Evolutionary conservation across 2,329 filamentous ascomycete genomes (phyloP), one percentile per base, ranked within the genome.

Genomic region (Sporothrix curviconia): DNA sequence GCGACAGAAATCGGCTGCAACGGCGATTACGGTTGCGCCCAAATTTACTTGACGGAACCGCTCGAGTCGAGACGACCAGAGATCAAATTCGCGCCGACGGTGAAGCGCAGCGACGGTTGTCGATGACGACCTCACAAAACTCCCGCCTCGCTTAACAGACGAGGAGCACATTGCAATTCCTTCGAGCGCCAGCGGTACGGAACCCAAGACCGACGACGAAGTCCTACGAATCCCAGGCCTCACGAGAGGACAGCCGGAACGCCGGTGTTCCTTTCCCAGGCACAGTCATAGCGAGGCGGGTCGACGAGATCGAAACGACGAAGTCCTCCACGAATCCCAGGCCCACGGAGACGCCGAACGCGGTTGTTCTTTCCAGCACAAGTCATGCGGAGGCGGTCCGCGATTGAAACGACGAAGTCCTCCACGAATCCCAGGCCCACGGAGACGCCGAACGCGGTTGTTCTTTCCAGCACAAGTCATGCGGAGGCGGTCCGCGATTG

Each of bases 401-500:
- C n/a, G n/a, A n/a, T 71, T n/a, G 65, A 68, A 4, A n/a, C n/a
- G n/a, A n/a, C n/a, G 47, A 58, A 37, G 43, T 91, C 0, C 74
- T 97, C 43, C 86, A n/a, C n/a, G 90, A 40, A 97, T 99, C 65
- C 94, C 94, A 0, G 92, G 92, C 22, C 94, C 94, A 1, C 80
- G 92, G 64, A n/a, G 94, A 97, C 67, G 92, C 87, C 50, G 94
- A 99, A 65, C 83, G 84, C 52, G 94, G 92, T 25, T n/a, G n/a
- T n/a, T n/a, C n/a, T n/a, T n/a, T n/a, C n/a, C n/a, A n/a, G n/a
- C n/a, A n/a, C n/a, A n/a, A n/a, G n/a, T n/a, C 2, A 68, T 72
- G 4, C 69, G 70, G 15, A 68, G 67, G 7, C 67, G 67, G 14
- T 64, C 63, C 11, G 66, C 63, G 9, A 66, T 71, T n/a, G 65